Evolutionary conservation across 1,139 yeast genomes (phyloP).

Genomic region (Blastobotrys indianensis): DNA sequence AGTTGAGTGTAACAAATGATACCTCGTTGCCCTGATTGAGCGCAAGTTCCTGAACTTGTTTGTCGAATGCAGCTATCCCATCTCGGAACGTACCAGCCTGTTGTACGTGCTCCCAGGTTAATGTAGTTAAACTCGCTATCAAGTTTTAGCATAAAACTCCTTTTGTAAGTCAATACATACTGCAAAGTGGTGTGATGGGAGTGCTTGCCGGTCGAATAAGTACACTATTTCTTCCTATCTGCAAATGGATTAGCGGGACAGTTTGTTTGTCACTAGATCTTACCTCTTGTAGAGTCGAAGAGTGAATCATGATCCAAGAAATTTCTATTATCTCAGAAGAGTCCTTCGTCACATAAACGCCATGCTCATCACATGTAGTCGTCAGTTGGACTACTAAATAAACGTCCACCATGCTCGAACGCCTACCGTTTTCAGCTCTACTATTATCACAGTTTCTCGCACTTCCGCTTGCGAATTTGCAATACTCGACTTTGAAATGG

Average conservation of each 20-base stretch:
- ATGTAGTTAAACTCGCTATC: slow-evolving; percentile 35
- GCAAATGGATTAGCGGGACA: slow-evolving; percentile 17
- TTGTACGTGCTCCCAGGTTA: slow-evolving; percentile 62
- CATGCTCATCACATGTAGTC: slow-evolving; percentile 65
- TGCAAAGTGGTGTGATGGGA: slow-evolving; percentile 61
- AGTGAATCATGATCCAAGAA: slow-evolving; percentile 54
- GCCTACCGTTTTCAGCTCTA: no score
- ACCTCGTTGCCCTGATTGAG: slow-evolving; percentile 45
- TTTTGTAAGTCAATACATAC: slow-evolving; percentile 17
- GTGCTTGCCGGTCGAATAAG: slow-evolving; percentile 61
- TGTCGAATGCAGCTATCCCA: slow-evolving; percentile 52
- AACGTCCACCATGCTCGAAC: slow-evolving; percentile 2
- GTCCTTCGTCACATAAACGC: slow-evolving; percentile 54
- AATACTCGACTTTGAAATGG: no score
- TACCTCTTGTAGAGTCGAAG: slow-evolving; percentile 31
- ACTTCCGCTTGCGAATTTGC: no score
- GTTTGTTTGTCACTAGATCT: slow-evolving; percentile 1
- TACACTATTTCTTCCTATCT: slow-evolving; percentile 39
- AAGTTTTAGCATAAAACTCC: slow-evolving; percentile 1
- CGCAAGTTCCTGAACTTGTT: slow-evolving; percentile 42
- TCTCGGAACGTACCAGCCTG: slow-evolving; percentile 48
- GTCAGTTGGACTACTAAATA: slow-evolving; percentile 59
- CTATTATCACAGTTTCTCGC: no score
- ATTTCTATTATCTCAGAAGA: slow-evolving; percentile 61
- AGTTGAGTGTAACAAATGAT: slow-evolving; percentile 59